Conservation (phyloP, 2,329 filamentous ascomycete species). For the Monosporascus sp. region DNA sequence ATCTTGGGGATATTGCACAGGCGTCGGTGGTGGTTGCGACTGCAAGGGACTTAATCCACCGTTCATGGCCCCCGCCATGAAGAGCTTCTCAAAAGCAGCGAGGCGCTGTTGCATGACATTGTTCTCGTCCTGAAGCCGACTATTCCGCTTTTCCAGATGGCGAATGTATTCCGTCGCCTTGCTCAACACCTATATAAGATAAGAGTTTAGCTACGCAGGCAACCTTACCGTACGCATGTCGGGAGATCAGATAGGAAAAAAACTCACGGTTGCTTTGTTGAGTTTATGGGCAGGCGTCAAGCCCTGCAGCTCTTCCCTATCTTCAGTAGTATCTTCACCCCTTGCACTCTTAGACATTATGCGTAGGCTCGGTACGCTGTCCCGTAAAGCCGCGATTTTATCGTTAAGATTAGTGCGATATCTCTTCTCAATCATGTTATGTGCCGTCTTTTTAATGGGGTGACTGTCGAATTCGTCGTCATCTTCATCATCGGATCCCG, state of each 20-base stretch:
- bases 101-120: constrained; percentile 71
- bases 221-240: background rate
- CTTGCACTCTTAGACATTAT: constrained; percentile 71
- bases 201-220: constrained; percentile 12
- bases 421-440: constrained; percentile 97
- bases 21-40: constrained; percentile 42
- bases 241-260: background rate
- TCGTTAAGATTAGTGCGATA: constrained; percentile 96
- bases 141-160: constrained; percentile 88
- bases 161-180: constrained; percentile 96
- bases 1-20: constrained; percentile 46
- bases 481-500: constrained; percentile 49
- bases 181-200: constrained; percentile 58
- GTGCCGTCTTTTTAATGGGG: constrained; percentile 79
- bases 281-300: constrained; percentile 85
- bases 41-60: constrained; percentile 51
- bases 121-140: constrained; percentile 76
- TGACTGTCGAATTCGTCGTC: constrained; percentile 58
- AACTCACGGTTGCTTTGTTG: constrained; percentile 83
- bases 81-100: constrained; percentile 70
- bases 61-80: constrained; percentile 69
- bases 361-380: constrained; percentile 85
- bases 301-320: constrained; percentile 76
- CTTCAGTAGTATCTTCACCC: constrained; percentile 65
- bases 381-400: constrained; percentile 87